Percentiles rank a stretch among this genome's conserved stretches.
Conservation (phyloP, 116 monocot genomes). For the Posidonia oceanica region DNA sequence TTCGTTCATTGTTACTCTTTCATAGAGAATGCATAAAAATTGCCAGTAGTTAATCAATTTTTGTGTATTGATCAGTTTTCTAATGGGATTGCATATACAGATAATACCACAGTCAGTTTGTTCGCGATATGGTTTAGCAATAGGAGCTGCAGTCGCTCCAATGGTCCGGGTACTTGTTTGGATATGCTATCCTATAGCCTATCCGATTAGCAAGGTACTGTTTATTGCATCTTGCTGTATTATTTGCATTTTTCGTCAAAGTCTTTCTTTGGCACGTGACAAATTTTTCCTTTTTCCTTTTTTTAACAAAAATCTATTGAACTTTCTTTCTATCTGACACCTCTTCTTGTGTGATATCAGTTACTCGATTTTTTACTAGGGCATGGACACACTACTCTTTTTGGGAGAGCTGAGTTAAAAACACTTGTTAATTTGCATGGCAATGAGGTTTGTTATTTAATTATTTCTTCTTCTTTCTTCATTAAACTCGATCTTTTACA, state of each 20-base stretch:
- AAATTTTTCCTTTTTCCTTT: background rate
- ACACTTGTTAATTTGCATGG: no score
- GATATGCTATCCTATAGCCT: conserved; percentile 91
- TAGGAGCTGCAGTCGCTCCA: conserved; percentile 79
- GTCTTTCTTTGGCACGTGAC: background rate
- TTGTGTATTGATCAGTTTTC: background rate
- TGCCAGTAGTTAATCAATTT: background rate
- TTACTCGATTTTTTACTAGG: conserved; percentile 78
- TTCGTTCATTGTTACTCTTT: background rate
- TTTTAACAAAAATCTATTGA: background rate
- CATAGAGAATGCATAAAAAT: background rate
- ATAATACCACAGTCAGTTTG: conserved; percentile 93
- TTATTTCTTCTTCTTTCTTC: background rate
- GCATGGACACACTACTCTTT: conserved; percentile 67
- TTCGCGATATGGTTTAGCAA: conserved; percentile 80
- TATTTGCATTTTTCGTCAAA: background rate
- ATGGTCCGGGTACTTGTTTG: conserved; percentile 73
- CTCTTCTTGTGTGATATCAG: conserved; percentile 20
- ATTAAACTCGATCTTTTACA: background rate
- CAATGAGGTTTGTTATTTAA: conserved; percentile 34
- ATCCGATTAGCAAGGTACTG: conserved; percentile 95
- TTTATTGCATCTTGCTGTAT: background rate
- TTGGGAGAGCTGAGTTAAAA: conserved; percentile 70
- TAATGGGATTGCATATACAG: conserved; percentile 11
- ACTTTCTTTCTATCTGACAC: background rate